Conservation (phyloP, 768 basidiomycete species). For the Russula brevipes region DNA sequence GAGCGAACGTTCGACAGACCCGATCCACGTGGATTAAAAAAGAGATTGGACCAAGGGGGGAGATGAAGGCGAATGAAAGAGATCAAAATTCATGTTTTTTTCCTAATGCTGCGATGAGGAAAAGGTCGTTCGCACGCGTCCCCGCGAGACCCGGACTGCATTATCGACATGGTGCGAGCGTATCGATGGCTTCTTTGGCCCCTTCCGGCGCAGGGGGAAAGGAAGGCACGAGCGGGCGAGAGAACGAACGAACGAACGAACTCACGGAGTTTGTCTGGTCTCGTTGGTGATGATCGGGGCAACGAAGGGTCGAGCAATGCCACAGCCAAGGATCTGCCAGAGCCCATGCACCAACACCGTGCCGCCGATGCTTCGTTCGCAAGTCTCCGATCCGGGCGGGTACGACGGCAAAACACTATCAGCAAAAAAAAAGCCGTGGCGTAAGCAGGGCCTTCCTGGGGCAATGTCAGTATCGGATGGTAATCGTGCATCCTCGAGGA, state of each 20-base stretch:
- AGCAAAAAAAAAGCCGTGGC: background rate
- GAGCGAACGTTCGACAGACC: background rate
- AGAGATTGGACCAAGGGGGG: background rate
- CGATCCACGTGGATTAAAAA: background rate
- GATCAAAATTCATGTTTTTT: background rate
- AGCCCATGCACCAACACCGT: background rate
- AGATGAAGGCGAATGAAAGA: no score
- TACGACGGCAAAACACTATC: background rate
- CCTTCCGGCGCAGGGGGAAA: background rate
- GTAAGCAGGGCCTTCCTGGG: background rate
- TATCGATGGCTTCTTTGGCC: background rate
- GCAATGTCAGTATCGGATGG: background rate
- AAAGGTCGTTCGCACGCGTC: background rate
- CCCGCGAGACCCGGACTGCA: background rate
- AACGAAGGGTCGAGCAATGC: background rate
- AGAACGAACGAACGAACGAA: background rate
- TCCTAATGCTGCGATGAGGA: no score
- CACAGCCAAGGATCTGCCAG: background rate
- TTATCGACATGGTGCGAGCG: background rate
- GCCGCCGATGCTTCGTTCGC: slow-evolving; percentile 10
- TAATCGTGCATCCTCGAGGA: background rate
- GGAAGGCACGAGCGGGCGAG: background rate
- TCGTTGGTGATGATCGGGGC: background rate
- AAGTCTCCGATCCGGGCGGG: slow-evolving; percentile 9
- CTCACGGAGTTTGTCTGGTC: background rate